Evolutionary conservation across 73 alveolate genomes (phyloP).

Genomic region (Paramecium pentaurelia): DNA sequence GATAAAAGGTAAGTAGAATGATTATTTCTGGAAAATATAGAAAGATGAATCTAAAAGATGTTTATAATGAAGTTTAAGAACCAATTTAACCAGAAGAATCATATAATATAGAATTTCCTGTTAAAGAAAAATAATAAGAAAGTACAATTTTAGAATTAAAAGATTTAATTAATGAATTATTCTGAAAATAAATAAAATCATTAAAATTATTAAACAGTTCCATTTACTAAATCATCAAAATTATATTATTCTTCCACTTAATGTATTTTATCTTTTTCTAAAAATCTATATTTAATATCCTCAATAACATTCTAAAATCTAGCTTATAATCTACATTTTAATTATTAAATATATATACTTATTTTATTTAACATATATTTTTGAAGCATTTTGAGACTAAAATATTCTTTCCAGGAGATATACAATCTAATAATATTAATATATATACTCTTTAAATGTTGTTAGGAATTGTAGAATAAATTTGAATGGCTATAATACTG

Average conservation of each 20-base stretch:
- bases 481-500: neutral
- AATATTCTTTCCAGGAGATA: neutral
- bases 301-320: neutral
- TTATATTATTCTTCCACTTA: neutral
- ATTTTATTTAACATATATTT: neutral
- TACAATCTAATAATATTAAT: neutral
- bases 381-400: slow-evolving; percentile 9
- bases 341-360: neutral
- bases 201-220: neutral
- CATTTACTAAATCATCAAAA: slow-evolving; percentile 14
- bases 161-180: slow-evolving; percentile 32
- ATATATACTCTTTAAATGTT: neutral
- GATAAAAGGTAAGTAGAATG: slow-evolving; percentile 20
- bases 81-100: neutral
- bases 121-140: slow-evolving; percentile 31
- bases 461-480: neutral
- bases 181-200: slow-evolving; percentile 5
- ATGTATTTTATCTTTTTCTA: neutral
- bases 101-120: neutral
- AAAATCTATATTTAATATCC: neutral
- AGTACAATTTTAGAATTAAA: slow-evolving; percentile 23
- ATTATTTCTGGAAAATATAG: slow-evolving; percentile 20
- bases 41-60: neutral
- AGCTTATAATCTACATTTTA: neutral
- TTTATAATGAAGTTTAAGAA: slow-evolving; percentile 8